A percentile compares a stretch with the other conserved stretches of the same genome.
Evolutionary conservation across 2,329 filamentous ascomycete genomes (phyloP).

Genomic region (Cladosporium colombiae): DNA sequence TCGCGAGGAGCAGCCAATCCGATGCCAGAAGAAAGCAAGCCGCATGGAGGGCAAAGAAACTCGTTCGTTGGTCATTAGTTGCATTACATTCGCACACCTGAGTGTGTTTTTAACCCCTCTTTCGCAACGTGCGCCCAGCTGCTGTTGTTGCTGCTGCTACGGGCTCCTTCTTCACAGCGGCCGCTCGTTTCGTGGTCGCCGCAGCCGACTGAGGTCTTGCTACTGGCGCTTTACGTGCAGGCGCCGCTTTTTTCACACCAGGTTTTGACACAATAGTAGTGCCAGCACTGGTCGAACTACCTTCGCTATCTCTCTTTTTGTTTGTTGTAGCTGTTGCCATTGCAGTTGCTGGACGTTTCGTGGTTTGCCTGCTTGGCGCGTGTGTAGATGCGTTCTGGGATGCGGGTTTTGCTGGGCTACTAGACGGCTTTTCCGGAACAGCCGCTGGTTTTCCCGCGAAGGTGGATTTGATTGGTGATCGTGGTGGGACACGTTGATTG

Average conservation of each 20-base stretch:
- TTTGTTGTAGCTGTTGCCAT: slow-evolving; percentile 39
- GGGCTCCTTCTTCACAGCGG: slow-evolving; percentile 28
- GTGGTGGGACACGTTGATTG: slow-evolving; percentile 70
- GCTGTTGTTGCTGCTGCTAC: slow-evolving; percentile 26
- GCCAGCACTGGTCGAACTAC: slow-evolving; percentile 61
- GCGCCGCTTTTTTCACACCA: slow-evolving; percentile 46
- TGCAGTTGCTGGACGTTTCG: slow-evolving; percentile 47
- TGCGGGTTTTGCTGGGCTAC: slow-evolving; percentile 49
- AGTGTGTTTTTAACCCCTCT: slow-evolving; percentile 29
- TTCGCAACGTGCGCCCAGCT: slow-evolving; percentile 34
- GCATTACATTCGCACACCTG: neutral
- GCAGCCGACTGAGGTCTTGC: slow-evolving; percentile 41
- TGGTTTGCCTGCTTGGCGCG: slow-evolving; percentile 61
- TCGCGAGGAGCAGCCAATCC: slow-evolving; percentile 8
- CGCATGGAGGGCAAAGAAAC: neutral
- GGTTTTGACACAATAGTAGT: slow-evolving; percentile 60
- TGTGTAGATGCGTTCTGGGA: slow-evolving; percentile 58
- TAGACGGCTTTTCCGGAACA: slow-evolving; percentile 55
- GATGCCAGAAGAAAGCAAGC: neutral
- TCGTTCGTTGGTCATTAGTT: slow-evolving; percentile 16
- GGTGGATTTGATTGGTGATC: slow-evolving; percentile 51
- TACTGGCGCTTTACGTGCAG: slow-evolving; percentile 47
- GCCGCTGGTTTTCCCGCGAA: slow-evolving; percentile 60
- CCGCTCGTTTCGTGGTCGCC: slow-evolving; percentile 40
- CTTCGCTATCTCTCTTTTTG: slow-evolving; percentile 50